Evolutionary conservation across 257 asterid genomes (phyloP).

Genomic region (Mentha longifolia): DNA sequence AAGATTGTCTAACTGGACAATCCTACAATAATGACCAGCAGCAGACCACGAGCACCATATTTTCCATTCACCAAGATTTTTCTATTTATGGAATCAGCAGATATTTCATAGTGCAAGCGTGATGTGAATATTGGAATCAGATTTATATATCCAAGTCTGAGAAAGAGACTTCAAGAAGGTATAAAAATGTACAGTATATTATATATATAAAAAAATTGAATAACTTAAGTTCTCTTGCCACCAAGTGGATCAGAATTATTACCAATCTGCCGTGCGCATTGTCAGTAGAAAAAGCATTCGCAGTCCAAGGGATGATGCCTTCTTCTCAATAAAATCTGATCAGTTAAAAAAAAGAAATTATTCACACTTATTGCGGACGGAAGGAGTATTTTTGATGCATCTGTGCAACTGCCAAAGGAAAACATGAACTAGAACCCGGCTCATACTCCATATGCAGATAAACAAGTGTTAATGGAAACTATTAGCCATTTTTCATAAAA

Average conservation of each 20-base stretch:
- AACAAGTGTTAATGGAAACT: not conserved
- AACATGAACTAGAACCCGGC: slow-evolving; percentile 4
- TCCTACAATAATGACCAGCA: too few relatives aligned
- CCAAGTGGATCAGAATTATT: slow-evolving; percentile 16
- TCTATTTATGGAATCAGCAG: too few relatives aligned
- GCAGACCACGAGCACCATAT: too few relatives aligned
- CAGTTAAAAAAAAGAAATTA: slow-evolving; percentile 10
- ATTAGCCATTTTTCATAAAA: not conserved
- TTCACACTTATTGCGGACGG: too few relatives aligned
- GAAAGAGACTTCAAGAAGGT: not conserved
- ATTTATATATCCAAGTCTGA: not conserved
- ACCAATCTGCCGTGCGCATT: slow-evolving; percentile 97
- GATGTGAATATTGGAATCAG: not conserved
- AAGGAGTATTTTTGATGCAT: not conserved
- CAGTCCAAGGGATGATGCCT: slow-evolving; percentile 82
- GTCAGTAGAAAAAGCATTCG: slow-evolving; percentile 82
- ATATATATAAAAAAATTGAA: too few relatives aligned
- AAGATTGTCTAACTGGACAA: not conserved
- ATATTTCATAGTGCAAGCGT: too few relatives aligned
- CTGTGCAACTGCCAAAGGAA: slow-evolving; percentile 21
- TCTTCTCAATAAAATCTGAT: slow-evolving; percentile 92
- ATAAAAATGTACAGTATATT: too few relatives aligned
- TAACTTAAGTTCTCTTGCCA: not conserved
- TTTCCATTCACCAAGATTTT: too few relatives aligned
- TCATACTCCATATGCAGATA: slow-evolving; percentile 7